Evolutionary conservation across 495 filamentous ascomycete species (phyloP).

Genomic region (Pyronema domesticum): DNA sequence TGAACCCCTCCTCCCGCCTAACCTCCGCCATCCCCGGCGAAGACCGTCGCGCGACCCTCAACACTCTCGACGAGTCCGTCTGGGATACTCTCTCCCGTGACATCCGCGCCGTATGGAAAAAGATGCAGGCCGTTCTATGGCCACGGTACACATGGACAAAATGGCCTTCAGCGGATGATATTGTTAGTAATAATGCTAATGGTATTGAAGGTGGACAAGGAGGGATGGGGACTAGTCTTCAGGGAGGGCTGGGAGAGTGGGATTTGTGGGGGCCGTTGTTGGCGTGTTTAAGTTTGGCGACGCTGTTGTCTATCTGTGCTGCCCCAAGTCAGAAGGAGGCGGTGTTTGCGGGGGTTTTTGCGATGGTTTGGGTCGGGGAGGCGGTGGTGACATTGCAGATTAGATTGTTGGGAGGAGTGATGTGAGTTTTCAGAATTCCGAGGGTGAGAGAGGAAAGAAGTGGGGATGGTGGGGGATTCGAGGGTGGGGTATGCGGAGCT

Average conservation of each 20-base stretch:
- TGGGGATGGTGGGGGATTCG: background rate
- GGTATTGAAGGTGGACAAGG: conserved; percentile 40
- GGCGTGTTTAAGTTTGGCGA: conserved; percentile 73
- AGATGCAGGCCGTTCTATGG: conserved; percentile 95
- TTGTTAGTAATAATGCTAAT: conserved; percentile 36
- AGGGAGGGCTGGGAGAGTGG: conserved; percentile 78
- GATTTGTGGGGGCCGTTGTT: conserved; percentile 93
- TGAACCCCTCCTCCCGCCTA: conserved; percentile 44
- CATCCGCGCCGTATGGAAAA: conserved; percentile 82
- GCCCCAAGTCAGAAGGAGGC: conserved; percentile 57
- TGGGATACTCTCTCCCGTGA: conserved; percentile 90
- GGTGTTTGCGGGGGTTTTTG: conserved; percentile 92
- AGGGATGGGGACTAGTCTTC: conserved; percentile 46
- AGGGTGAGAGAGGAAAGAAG: background rate
- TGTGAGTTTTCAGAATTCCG: conserved; percentile 41
- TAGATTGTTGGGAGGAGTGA: conserved; percentile 89
- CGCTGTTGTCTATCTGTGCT: conserved; percentile 65
- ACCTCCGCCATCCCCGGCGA: conserved; percentile 81
- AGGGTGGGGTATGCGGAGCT: background rate
- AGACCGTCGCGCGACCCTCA: conserved; percentile 77
- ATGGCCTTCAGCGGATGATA: conserved; percentile 43
- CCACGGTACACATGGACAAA: conserved; percentile 66
- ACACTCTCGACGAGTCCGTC: conserved; percentile 93
- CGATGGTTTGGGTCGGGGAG: conserved; percentile 90
- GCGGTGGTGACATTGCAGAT: conserved; percentile 97